Evolutionary conservation across 441 rosid genomes (phyloP), one percentile per base, ranked within the genome.

Genomic region (Populus hybrid): DNA sequence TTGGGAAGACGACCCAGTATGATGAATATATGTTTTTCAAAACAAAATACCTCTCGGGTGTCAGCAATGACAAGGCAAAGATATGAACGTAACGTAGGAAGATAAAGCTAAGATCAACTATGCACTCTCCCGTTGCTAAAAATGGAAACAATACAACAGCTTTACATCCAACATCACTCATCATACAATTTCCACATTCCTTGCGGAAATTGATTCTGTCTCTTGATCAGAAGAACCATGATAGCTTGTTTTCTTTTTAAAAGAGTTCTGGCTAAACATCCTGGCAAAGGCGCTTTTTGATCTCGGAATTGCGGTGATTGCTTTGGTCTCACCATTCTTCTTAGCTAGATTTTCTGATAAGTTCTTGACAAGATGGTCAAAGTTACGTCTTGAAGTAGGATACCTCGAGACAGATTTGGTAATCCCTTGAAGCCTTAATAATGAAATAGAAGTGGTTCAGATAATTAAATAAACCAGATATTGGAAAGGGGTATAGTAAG

Each of bases 351-450:
- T 86, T 78, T 92, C 91, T 5, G 88, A 87, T 20, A 96, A 76
- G 38, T 64, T 88, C 80, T 88, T 82, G 64, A 93, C 91, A 16
- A 94, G 89, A 42, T 73, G 54, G 35, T 85, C 89, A 40, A 92
- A 93, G 76, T 87, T 90, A 16, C 98, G 89, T 73, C 90, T 85
- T 38, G 85, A 92, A 42, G 98, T 96, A 38, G 98, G 99, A 88
- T 87, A 94, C 83, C 99, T 93, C 36, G 98, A 94, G 65, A 93
- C 74, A 7, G 95, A 91, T 86, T 88, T 96, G 34, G 95, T 92
- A 72, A 96, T 75, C 61, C 99, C 98, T 78, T 85, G 93, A 76
- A 94, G 89, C 89, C 99, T 94, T 72, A 24, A 46, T 46, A 11
- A 11, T 20, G 18, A 73, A 70, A 79, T 24, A 71, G 73, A 59